Base-by-base conservation (phyloP, 2,329 filamentous ascomycete species). In the Ophiostoma pallidulum region DNA sequence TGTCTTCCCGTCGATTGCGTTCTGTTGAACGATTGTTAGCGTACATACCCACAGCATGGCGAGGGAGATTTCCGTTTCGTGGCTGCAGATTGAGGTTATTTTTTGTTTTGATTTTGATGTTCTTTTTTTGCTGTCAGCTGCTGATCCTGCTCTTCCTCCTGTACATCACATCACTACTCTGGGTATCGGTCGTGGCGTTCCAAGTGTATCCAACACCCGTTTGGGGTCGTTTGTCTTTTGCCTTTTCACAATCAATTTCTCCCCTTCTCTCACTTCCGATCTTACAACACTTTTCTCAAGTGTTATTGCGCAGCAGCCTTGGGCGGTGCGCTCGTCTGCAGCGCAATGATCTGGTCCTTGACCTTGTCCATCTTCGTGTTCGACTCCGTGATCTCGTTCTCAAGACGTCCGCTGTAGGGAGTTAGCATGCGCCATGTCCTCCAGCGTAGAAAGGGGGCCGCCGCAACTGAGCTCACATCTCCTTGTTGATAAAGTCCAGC, bases 401-500 rank as follows among this genome's bases (percentile, higher is more conserved):
- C 77, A 39, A 73, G 57, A 22, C 64, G 58, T 1, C 52, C 51
- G 8, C 62, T 65, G 38, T 10, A 0, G 3, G 4, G n/a, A n/a
- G 32, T 48, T n/a, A 48, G 45, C 39, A 44, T n/a, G n/a, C n/a
- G n/a, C n/a, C n/a, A n/a, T n/a, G n/a, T n/a, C n/a, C n/a, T n/a
- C n/a, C n/a, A n/a, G n/a, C n/a, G n/a, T n/a, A n/a, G n/a, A n/a
- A n/a, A n/a, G n/a, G n/a, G n/a, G n/a, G n/a, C n/a, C n/a, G n/a
- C n/a, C n/a, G n/a, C n/a, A n/a, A n/a, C n/a, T n/a, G n/a, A 9
- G 48, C 46, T 4, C 64, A 95, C 89, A 97, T 92, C 63, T 98
- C 91, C 60, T 91, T 87, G 55, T 82, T 77, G 56, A 98, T 98
- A 61, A 91, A 97, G 56, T 95, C 89, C 43, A 98, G 66, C 20